A percentile compares a stretch with the other conserved stretches of the same genome.
These are phyloP conservation scores for Primulina eburnea DNA, from an alignment of 257 asterid genomes.

Conservation along the genomic window DNA sequence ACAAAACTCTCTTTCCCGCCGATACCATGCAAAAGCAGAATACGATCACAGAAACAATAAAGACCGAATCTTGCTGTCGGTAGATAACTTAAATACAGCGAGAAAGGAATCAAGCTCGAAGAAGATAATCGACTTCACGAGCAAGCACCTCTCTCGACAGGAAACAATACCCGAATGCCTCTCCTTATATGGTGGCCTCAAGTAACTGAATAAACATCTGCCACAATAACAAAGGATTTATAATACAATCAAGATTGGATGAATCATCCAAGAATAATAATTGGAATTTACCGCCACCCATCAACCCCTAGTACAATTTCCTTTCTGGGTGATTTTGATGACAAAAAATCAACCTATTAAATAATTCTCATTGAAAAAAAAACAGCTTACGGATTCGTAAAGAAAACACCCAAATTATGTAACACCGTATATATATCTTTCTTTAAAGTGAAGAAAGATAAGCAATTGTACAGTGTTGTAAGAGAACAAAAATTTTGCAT, in stretches of 20 bases:
- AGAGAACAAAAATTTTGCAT: conserved; percentile 15
- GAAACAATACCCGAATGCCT: conserved; percentile 28
- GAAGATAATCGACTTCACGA: conserved; percentile 36
- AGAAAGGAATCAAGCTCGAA: conserved; percentile 62
- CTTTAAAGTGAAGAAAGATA: conserved; percentile 30
- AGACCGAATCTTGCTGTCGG: conserved; percentile 10
- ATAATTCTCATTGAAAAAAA: too few relatives aligned
- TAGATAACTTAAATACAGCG: conserved; percentile 12
- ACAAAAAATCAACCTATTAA: background rate
- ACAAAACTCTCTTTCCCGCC: conserved; percentile 15
- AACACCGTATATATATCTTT: conserved; percentile 23
- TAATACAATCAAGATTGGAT: conserved; percentile 20
- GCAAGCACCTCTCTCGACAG: conserved; percentile 55
- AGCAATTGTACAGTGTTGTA: conserved; percentile 11
- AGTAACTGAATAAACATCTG: conserved; percentile 22
- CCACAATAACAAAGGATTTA: conserved; percentile 24
- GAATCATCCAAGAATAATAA: background rate
- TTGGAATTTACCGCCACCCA: background rate
- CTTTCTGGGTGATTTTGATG: background rate
- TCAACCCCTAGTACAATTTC: background rate
- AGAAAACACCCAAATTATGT: background rate
- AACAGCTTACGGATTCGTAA: background rate
- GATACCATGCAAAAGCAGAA: conserved; percentile 22
- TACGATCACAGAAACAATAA: conserved; percentile 17
- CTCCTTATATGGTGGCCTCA: conserved; percentile 18